Evolutionary conservation across 805 yeast species (phyloP), one percentile per base, ranked within the genome.

Genomic region (Spathaspora hagerdaliae): DNA sequence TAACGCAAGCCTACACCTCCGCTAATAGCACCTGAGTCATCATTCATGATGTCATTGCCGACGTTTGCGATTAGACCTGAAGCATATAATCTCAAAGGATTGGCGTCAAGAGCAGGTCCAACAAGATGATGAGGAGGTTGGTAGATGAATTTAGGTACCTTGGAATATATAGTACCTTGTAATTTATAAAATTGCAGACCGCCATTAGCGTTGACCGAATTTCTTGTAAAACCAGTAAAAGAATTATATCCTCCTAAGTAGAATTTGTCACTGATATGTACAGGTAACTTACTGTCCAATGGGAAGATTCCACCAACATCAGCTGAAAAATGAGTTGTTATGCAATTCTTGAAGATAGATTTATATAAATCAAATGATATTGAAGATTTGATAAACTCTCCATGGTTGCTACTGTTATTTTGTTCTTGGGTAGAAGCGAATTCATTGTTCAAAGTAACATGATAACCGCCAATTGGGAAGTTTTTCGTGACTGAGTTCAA

Each of bases 201-300:
- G 6, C 96, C 96, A 46, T 80, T 71, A 1, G 83, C 81, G 11
- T 94, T 91, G 32, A 86, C 61, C 0, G 87, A 79, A 67, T 83
- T 83, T 43, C 76, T 68, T 31, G 78, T 72, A 57, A 85, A 87
- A 1, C 91, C 89, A 46, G 85, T 72, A 27, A 89, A 79, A 44
- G 83, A 85, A 44, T 81, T 76, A 11, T 82, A 78, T 0, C 96
- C 97, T 13, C 97, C 96, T 38, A 87, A 71, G 57, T 83, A 87
- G 60, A 91, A 92, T 51, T 87, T 77, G 62, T 92, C 99, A 58
- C 83, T 76, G 29, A 83, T 58, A 56, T 86, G 91, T 1, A 87
- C 65, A 44, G 66, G 51, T 19, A 47, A 45, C 10, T 50, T 42
- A 12, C 50, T 32, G 15, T 56, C 49, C 14, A 75, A 58, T 44